phyloP scores from a whole-genome alignment of 768 basidiomycete genomes.

The Kwoniella shandongensis region DNA sequence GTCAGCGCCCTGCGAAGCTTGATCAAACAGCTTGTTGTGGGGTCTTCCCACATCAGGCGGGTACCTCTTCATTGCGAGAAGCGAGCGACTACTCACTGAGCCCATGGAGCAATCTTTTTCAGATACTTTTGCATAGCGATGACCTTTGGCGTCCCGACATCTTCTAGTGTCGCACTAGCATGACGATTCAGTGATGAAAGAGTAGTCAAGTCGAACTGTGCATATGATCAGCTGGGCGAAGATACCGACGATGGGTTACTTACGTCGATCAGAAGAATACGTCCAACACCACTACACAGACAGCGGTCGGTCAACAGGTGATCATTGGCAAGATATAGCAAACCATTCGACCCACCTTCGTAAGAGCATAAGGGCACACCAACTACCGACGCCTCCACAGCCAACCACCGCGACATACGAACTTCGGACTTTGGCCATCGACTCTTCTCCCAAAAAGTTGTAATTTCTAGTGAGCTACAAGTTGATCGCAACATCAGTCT shows the following conservation, averaged over 20 bases:
- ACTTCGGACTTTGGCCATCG: slow-evolving; percentile 73
- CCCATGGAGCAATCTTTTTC: slow-evolving; percentile 76
- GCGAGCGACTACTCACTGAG: slow-evolving; percentile 56
- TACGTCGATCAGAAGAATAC: slow-evolving; percentile 51
- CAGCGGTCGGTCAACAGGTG: neutral
- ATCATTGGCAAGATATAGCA: neutral
- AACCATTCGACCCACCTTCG: slow-evolving; percentile 67
- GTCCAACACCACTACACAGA: slow-evolving; percentile 49
- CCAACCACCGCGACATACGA: slow-evolving; percentile 84
- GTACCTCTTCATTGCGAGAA: neutral
- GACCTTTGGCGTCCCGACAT: slow-evolving; percentile 95
- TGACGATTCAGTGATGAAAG: slow-evolving; percentile 93
- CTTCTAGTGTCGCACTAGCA: slow-evolving; percentile 79
- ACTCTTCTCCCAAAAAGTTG: slow-evolving; percentile 86
- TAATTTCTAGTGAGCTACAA: slow-evolving; percentile 85
- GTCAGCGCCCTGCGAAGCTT: too few species aligned
- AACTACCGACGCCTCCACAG: slow-evolving; percentile 94
- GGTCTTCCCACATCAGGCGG: neutral
- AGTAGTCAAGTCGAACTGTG: slow-evolving; percentile 93
- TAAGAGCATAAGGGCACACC: slow-evolving; percentile 90
- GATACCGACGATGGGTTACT: too few species aligned
- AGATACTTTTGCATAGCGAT: slow-evolving; percentile 65
- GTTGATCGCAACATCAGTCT: neutral
- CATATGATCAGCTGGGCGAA: too few species aligned
- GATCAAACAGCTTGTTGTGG: neutral